Conservation (phyloP, 2,329 filamentous ascomycete genomes). For the Claviceps spartinae region DNA sequence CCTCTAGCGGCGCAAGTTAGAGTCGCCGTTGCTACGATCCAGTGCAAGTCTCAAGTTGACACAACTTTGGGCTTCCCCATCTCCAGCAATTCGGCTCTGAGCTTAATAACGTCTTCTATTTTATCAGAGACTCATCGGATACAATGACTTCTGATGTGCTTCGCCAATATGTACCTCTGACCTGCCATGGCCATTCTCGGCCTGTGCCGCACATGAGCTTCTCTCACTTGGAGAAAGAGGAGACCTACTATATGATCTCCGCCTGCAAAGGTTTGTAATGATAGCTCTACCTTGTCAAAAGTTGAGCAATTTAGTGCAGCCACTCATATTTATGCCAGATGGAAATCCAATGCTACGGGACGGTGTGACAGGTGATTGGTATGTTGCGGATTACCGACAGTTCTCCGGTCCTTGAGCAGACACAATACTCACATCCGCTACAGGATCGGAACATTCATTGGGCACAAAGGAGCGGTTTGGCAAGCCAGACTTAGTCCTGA, state of each 20-base stretch:
- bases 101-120: background rate
- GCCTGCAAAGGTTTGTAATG: constrained; percentile 63
- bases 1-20: background rate
- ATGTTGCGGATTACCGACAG: constrained; percentile 14
- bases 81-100: background rate
- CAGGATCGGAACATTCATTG: constrained; percentile 96
- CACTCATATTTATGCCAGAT: constrained; percentile 38
- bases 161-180: constrained; percentile 67
- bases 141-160: constrained; percentile 23
- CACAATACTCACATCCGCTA: constrained; percentile 16
- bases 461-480: constrained; percentile 97
- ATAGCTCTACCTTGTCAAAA: background rate
- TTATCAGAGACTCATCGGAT: background rate
- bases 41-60: background rate
- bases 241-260: constrained; percentile 83
- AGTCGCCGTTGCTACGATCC: background rate
- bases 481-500: constrained; percentile 84
- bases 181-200: constrained; percentile 86
- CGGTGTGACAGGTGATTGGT: constrained; percentile 90
- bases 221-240: constrained; percentile 68
- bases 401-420: background rate
- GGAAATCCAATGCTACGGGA: constrained; percentile 97
- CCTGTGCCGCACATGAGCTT: constrained; percentile 87
- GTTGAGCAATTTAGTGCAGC: constrained; percentile 11
- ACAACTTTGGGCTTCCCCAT: background rate